Base-by-base conservation (phyloP, 1,284 basidiomycete genomes). In the Trametes versicolor region DNA sequence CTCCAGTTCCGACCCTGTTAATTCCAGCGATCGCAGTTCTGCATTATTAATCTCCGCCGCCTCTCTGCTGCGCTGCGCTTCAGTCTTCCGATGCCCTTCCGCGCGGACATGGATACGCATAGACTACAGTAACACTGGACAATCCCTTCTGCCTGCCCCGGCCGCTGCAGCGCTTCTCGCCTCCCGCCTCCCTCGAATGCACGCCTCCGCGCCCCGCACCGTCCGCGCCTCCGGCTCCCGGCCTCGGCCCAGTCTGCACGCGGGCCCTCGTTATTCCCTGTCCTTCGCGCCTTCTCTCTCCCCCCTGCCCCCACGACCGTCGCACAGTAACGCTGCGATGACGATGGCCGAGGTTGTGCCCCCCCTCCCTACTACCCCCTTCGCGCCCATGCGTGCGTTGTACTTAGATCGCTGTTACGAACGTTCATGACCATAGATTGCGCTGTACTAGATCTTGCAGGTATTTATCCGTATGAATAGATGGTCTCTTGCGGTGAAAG, bases 401-500 rank as follows among this genome's bases (percentile, higher is more conserved):
- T 43, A 43, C 41, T 52, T 52, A 52, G 50, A 50, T 48, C 25
- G 25, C 54, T n/a, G 25, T 36, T 12, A 52, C 50, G 50, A 52
- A 56, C 39, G 54, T 32, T 56, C 25, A 58, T 37, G 32, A 32
- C 25, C 43, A 47, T 58, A 58, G 56, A 58, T 48, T 58, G 56
- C 49, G 56, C 56, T 49, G 29, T 58, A 58, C 19, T 43, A 43
- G 56, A 58, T 21, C 29, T 37, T 47, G 56, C 45, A 48, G 56
- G 34, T 58, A 58, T 58, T 37, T 58, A 58, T 58, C 56, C 32
- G n/a, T 58, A 58, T 21, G 56, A 58, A 50, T 50, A 50, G 48
- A 29, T 7, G 15, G 41, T 17, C 19, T 17, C 41, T 17, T n/a
- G 41, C 2, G 15, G 41, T 17, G 41, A 43, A 43, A 4, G 6